Evolutionary conservation across 2,329 filamentous ascomycete species (phyloP), one percentile per base, ranked within the genome.

Genomic region (Botrytis medusae): DNA sequence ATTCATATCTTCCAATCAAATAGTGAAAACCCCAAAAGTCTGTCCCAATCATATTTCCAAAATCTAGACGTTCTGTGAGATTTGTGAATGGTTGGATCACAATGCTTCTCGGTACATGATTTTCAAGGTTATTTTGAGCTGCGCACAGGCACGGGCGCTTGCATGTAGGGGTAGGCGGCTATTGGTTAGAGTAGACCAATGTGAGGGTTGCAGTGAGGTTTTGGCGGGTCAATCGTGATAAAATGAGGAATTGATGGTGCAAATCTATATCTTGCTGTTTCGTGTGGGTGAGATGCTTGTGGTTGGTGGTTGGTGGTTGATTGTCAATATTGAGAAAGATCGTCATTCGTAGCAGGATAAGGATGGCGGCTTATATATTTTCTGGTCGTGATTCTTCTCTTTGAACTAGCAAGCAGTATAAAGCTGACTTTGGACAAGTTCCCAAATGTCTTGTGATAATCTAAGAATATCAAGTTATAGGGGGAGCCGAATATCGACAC

Each of bases 81-180:
- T 25, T 57, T 22, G 18, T 32, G 6, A 69, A 57, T 69, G 65
- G 22, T 69, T 69, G 65, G 65, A 9, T 32, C 48, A 44, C 25
- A 42, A 57, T 42, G 22, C 9, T 32, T 34, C 25, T 69, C 65
- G 65, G 48, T 69, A 57, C 14, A 69, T 57, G 9, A 42, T 57
- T 14, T 42, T 40, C 34, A 57, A 29, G 48, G 34, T 69, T 69
- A 69, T 57, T 69, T 57, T 57, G 25, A 37, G n/a, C 9, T 32
- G 37, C n/a, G 51, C 37, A 59, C n/a, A 25, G n/a, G 34, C 48
- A 69, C n/a, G 48, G 37, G 65, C 65, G 65, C 65, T 69, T 69
- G 25, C 34, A 69, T 68, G 48, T 51, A 68, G 48, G 65, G 65
- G 65, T 57, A 32, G 48, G 65, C 65, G 65, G 65, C 65, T 42